phyloP scores from a whole-genome alignment of 352 stramenopile genomes.

The Phytophthora aleatoria region DNA sequence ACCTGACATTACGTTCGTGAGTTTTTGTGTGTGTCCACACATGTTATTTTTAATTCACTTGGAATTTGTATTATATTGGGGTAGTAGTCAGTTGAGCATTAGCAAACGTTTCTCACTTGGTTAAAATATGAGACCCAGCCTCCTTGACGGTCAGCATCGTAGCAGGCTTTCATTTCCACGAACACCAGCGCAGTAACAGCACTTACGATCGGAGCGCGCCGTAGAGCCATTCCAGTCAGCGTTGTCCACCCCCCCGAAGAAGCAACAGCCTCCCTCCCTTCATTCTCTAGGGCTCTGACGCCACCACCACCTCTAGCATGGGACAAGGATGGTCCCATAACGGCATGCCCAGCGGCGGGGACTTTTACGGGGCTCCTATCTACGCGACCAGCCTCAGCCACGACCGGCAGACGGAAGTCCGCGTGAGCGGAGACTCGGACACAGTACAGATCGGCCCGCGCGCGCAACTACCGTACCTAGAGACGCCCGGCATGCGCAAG shows the following conservation, averaged over 20 bases:
- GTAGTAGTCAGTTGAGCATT: conserved; percentile 38
- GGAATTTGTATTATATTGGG: conserved; percentile 12
- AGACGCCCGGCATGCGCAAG: conserved; percentile 56
- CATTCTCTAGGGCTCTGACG: not conserved
- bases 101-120: conserved; percentile 35
- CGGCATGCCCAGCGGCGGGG: conserved; percentile 59
- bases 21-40: conserved; percentile 12
- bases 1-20: conserved; percentile 15
- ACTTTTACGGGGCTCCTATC: conserved; percentile 85
- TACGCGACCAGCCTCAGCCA: conserved; percentile 87
- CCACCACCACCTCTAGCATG: conserved; percentile 44
- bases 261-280: not conserved
- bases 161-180: conserved; percentile 25
- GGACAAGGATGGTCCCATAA: conserved; percentile 67
- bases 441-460: conserved; percentile 76
- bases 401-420: conserved; percentile 85
- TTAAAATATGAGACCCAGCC: conserved; percentile 21
- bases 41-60: conserved; percentile 1
- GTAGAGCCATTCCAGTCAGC: not conserved
- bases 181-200: conserved; percentile 8
- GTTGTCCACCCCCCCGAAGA: not conserved
- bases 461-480: conserved; percentile 70
- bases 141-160: conserved; percentile 13
- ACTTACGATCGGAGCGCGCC: not conserved
- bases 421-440: conserved; percentile 60